Conservation (phyloP, 2,329 filamentous ascomycete species). For the Scedosporium apiospermum region DNA sequence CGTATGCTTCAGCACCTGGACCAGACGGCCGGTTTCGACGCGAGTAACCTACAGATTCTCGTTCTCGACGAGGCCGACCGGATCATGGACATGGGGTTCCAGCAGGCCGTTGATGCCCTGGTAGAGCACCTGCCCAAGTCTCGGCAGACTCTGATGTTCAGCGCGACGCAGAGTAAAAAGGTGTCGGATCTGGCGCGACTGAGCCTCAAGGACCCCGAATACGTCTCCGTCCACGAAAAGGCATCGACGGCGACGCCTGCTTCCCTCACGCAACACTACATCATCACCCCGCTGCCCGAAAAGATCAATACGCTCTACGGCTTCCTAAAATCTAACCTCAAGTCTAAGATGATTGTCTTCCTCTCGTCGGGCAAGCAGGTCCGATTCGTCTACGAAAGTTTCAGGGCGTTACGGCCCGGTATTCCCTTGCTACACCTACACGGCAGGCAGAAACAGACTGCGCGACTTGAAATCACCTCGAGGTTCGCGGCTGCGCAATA, state of each 20-base stretch:
- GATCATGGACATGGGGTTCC: constrained; percentile 97
- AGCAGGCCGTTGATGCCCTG: constrained; percentile 81
- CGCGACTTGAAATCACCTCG: constrained; percentile 76
- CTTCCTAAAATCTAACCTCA: constrained; percentile 84
- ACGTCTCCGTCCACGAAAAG: constrained; percentile 85
- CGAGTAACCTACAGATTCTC: constrained; percentile 83
- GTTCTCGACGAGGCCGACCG: constrained; percentile 94
- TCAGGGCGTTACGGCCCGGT: constrained; percentile 88
- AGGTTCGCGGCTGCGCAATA: constrained; percentile 74
- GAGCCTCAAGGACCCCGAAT: constrained; percentile 84
- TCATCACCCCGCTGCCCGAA: constrained; percentile 72
- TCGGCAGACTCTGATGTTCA: constrained; percentile 89
- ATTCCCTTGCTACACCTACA: constrained; percentile 88
- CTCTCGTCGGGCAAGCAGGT: constrained; percentile 94
- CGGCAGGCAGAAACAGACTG: constrained; percentile 85
- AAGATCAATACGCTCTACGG: constrained; percentile 90
- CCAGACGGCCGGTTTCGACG: constrained; percentile 82
- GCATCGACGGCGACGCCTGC: constrained; percentile 71
- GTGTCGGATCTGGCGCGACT: constrained; percentile 86
- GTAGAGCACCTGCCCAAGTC: constrained; percentile 79
- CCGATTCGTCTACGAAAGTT: constrained; percentile 87
- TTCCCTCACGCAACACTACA: constrained; percentile 83
- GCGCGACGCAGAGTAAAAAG: constrained; percentile 89
- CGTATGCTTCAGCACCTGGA: constrained; percentile 93
- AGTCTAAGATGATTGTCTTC: constrained; percentile 92